Evolutionary conservation across 2,329 filamentous ascomycete genomes (phyloP), one percentile per base, ranked within the genome.

Genomic region (Xylariomycetidae sp.): DNA sequence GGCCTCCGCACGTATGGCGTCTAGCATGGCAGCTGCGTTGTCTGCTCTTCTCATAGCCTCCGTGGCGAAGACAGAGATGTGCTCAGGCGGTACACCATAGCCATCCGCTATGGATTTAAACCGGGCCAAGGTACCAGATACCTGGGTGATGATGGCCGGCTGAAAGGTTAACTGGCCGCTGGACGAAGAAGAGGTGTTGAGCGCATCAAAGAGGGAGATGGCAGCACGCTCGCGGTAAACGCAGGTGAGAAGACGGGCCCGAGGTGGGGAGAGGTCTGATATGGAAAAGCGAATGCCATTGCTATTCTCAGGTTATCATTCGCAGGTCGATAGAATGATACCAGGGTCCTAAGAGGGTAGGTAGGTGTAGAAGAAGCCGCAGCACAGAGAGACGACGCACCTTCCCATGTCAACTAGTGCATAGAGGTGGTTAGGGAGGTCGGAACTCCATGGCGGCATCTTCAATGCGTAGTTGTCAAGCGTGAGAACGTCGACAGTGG

Each of bases 201-300:
- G 61, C 1, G 86, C 86, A 53, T 95, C 87, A 60, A 92, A 94
- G 9, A 95, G 72, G 2, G 88, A 95, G 37, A 95, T 92, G 15
- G 72, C 74, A 8, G 79, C 82, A 5, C 89, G 80, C 48, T 87
- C 78, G 48, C 83, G 77, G 60, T 86, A 93, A 35, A 95, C 50
- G 17, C 83, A 89, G 13, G 73, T 79, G 25, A 95, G 70, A 16
- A 88, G 76, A 16, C 88, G 82, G 16, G 83, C 71, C 24, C 68
- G 75, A 4, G 78, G 75, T 15, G 82, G 79, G 4, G 79, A 73
- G n/a, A 93, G 70, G 45, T 87, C 79, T 7, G 87, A 85, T 50
- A 95, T 86, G 27, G 86, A 90, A 67, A 94, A 94, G 35, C 89
- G 85, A 50, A 95, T 90, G 49, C 88, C 89, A 66, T 95, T 95